Evolutionary conservation across 352 stramenopile genomes (phyloP).

Genomic region (Phytophthora ohioensis): DNA sequence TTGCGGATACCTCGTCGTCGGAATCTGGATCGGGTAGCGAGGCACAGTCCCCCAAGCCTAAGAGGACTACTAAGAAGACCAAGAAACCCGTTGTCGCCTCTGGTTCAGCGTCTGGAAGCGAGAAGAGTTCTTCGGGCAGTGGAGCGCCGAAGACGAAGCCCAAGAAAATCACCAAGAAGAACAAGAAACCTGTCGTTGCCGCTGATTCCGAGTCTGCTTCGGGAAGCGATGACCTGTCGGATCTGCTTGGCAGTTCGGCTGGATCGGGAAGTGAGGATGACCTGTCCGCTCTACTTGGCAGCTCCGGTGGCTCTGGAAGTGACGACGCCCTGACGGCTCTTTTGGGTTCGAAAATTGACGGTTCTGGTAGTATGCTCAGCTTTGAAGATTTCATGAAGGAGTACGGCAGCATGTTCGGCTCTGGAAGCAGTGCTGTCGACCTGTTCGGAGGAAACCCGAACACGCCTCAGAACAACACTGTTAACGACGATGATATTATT

Average conservation of each 20-base stretch:
- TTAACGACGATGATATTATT: constrained; percentile 31
- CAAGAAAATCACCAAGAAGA: constrained; percentile 14
- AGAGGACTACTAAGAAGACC: constrained; percentile 8
- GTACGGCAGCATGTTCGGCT: constrained; percentile 28
- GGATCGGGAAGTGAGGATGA: constrained; percentile 23
- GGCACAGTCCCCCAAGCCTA: background rate
- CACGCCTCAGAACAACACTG: constrained; percentile 30
- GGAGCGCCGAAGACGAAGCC: background rate
- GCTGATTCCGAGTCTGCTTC: constrained; percentile 10
- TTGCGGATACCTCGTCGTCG: background rate
- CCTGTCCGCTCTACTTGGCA: constrained; percentile 3
- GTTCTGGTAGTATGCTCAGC: constrained; percentile 16
- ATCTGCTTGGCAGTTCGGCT: constrained; percentile 19
- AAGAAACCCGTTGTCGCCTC: constrained; percentile 9
- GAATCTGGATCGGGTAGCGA: constrained; percentile 17
- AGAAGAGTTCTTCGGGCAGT: constrained; percentile 11
- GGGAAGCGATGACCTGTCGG: constrained; percentile 19
- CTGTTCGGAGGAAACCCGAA: constrained; percentile 26
- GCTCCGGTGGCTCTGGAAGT: constrained; percentile 2
- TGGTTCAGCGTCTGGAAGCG: constrained; percentile 3
- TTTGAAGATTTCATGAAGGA: constrained; percentile 29
- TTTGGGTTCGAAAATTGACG: background rate
- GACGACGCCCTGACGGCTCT: background rate
- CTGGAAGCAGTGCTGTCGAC: constrained; percentile 20
- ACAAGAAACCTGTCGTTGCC: background rate